Evolutionary conservation across 306 rosid species (phyloP).

Genomic region (Mimosa pudica): DNA sequence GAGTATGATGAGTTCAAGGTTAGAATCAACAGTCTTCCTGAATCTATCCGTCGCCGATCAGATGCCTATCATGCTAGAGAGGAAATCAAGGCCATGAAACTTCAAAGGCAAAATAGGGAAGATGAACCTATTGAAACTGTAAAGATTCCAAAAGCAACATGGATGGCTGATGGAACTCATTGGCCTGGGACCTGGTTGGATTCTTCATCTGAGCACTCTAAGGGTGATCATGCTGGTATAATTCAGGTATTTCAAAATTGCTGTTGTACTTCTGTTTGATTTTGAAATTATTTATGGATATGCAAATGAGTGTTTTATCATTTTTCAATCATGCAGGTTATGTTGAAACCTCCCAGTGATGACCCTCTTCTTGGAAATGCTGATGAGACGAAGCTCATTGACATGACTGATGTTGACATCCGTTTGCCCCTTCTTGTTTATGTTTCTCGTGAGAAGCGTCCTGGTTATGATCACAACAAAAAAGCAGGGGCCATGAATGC

Average conservation of each 20-base stretch:
- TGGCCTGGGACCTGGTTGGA: slow-evolving; percentile 99
- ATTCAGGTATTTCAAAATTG: slow-evolving; percentile 71
- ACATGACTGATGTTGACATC: slow-evolving; percentile 73
- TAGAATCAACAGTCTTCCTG: slow-evolving; percentile 87
- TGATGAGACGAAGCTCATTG: slow-evolving; percentile 70
- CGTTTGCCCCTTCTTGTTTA: slow-evolving; percentile 95
- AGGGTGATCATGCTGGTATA: slow-evolving; percentile 91
- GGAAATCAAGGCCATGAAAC: slow-evolving; percentile 93
- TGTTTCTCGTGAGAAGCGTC: slow-evolving; percentile 95
- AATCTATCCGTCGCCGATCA: slow-evolving; percentile 89
- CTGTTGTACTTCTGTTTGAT: slow-evolving; percentile 18
- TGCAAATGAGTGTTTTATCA: slow-evolving; percentile 23
- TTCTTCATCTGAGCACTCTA: slow-evolving; percentile 75
- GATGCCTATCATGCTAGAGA: slow-evolving; percentile 97
- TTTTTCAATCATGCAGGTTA: slow-evolving; percentile 66
- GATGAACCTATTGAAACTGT: slow-evolving; percentile 72
- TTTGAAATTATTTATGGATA: not conserved
- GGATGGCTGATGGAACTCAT: slow-evolving; percentile 99
- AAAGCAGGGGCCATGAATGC: slow-evolving; percentile 98
- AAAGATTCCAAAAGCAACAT: slow-evolving; percentile 88
- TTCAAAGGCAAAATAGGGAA: slow-evolving; percentile 71
- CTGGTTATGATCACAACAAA: slow-evolving; percentile 96
- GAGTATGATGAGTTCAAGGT: slow-evolving; percentile 99
- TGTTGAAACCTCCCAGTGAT: slow-evolving; percentile 98
- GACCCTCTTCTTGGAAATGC: slow-evolving; percentile 75